These are phyloP conservation scores for Ogataea pini DNA, from an alignment of 805 yeast species.

Conservation along the genomic window DNA sequence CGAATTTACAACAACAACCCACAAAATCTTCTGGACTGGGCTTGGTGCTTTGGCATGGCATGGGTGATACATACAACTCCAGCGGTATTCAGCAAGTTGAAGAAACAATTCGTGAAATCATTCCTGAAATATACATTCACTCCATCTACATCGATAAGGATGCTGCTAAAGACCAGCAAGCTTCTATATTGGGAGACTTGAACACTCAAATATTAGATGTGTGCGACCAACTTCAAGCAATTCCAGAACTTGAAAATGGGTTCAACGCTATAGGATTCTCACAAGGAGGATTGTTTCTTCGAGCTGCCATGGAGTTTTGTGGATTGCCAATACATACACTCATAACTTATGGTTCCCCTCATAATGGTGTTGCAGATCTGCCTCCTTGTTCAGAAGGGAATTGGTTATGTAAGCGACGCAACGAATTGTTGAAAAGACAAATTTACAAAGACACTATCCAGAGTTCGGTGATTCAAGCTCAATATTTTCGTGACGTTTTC, in stretches of 20 bases:
- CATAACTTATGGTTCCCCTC: slow-evolving; percentile 81
- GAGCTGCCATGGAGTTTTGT: slow-evolving; percentile 67
- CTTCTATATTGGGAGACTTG: slow-evolving; percentile 60
- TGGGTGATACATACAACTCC: slow-evolving; percentile 74
- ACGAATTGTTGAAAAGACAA: slow-evolving; percentile 54
- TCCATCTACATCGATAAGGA: slow-evolving; percentile 53
- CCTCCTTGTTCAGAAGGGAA: slow-evolving; percentile 57
- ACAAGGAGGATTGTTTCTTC: slow-evolving; percentile 80
- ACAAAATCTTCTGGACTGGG: slow-evolving; percentile 1
- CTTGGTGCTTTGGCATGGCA: slow-evolving; percentile 80
- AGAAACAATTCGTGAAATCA: slow-evolving; percentile 40
- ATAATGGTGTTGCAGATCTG: slow-evolving; percentile 69
- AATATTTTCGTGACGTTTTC: slow-evolving; percentile 63
- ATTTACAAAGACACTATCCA: slow-evolving; percentile 63
- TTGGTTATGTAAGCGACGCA: slow-evolving; percentile 60
- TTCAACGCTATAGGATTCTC: slow-evolving; percentile 79
- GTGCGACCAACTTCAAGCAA: slow-evolving; percentile 51
- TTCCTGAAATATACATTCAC: slow-evolving; percentile 55
- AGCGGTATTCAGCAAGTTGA: slow-evolving; percentile 52
- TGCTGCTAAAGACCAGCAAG: slow-evolving; percentile 52
- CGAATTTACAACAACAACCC: background rate
- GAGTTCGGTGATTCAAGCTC: slow-evolving; percentile 64
- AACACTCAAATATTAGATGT: slow-evolving; percentile 54
- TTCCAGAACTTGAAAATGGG: slow-evolving; percentile 51
- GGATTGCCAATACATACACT: slow-evolving; percentile 48